These are phyloP conservation scores for Pestalotiopsis sp. DNA, from an alignment of 2,329 filamentous ascomycete genomes.

Conservation along the genomic window DNA sequence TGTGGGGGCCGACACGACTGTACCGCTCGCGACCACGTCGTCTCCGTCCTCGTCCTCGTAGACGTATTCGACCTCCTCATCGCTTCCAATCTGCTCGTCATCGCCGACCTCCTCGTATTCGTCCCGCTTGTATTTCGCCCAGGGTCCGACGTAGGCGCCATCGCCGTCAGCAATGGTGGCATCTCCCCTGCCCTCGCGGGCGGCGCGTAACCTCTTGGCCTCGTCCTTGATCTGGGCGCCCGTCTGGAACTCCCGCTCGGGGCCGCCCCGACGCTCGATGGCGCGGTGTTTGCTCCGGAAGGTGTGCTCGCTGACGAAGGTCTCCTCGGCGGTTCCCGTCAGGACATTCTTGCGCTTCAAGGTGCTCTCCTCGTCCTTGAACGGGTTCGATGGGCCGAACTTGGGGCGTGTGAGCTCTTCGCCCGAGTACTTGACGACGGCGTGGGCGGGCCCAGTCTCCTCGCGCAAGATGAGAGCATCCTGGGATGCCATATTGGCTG, in stretches of 20 bases:
- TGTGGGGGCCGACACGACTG: conserved; percentile 59
- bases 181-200: conserved; percentile 83
- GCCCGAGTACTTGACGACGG: conserved; percentile 68
- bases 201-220: conserved; percentile 68
- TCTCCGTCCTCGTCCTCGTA: conserved; percentile 76
- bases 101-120: conserved; percentile 75
- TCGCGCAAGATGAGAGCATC: conserved; percentile 65
- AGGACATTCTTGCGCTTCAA: conserved; percentile 80
- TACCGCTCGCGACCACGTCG: conserved; percentile 66
- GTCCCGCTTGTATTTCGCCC: conserved; percentile 79
- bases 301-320: conserved; percentile 84
- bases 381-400: conserved; percentile 75
- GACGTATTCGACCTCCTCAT: conserved; percentile 78
- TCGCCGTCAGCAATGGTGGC: conserved; percentile 83
- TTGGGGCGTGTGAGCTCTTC: conserved; percentile 69
- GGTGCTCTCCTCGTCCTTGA: conserved; percentile 62
- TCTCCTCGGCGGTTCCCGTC: conserved; percentile 87
- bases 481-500: conserved; percentile 67
- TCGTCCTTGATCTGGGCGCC: conserved; percentile 68
- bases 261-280: conserved; percentile 67
- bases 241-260: conserved; percentile 58
- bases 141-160: conserved; percentile 88
- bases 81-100: conserved; percentile 76
- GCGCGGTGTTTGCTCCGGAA: conserved; percentile 88
- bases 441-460: conserved; percentile 58